Percentiles rank a stretch among this genome's conserved stretches.
Conservation (phyloP, 176 grass and related monocot species). For the Eremochloa ophiuroides region DNA sequence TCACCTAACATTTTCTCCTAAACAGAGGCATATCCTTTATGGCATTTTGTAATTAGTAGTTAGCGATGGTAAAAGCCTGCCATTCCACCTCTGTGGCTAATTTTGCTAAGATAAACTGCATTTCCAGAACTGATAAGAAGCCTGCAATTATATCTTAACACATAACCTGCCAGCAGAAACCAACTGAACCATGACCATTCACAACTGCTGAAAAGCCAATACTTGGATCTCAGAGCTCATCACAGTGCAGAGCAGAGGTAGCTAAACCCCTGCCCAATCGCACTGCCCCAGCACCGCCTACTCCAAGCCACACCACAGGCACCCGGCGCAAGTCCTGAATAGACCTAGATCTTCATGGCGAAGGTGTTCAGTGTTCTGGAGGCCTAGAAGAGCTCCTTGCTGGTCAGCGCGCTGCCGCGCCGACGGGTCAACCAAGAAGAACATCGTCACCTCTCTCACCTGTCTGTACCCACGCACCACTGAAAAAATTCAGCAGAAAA, state of each 20-base stretch:
- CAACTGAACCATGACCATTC: not conserved
- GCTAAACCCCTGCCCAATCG: not conserved
- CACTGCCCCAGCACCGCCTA: not conserved
- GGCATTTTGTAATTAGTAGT: too few relatives aligned
- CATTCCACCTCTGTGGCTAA: too few relatives aligned
- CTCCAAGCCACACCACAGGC: not conserved
- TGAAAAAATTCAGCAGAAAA: not conserved
- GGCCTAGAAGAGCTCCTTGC: slow-evolving; percentile 84
- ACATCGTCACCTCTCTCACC: slow-evolving; percentile 36
- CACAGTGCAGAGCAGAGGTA: not conserved
- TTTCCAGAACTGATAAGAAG: not conserved
- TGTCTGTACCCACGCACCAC: not conserved
- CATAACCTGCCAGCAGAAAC: not conserved
- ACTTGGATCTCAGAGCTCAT: not conserved
- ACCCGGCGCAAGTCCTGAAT: not conserved
- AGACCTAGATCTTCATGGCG: slow-evolving; percentile 84
- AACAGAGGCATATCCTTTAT: too few relatives aligned
- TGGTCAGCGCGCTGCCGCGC: slow-evolving; percentile 72
- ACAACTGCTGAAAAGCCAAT: not conserved
- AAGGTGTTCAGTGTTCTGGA: slow-evolving; percentile 66
- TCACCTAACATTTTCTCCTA: too few relatives aligned
- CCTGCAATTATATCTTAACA: not conserved
- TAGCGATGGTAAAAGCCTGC: too few relatives aligned
- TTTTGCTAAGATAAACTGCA: too few relatives aligned
- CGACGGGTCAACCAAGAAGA: slow-evolving; percentile 77